Conservation (phyloP, 2,329 filamentous ascomycete genomes). For the Bipolaris bicolor region DNA sequence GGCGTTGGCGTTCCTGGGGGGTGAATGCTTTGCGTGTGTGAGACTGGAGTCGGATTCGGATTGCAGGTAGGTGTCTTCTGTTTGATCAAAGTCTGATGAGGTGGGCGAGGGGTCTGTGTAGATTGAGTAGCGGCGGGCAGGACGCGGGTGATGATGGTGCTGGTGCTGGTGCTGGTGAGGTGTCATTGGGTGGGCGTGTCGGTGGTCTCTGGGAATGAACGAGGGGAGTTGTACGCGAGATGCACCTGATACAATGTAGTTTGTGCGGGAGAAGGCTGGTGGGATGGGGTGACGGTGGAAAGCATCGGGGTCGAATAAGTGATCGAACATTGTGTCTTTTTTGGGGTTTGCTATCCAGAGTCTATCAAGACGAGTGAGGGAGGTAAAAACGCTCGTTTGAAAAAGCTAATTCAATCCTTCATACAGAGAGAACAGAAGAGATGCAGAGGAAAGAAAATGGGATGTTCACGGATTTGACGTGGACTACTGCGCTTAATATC, state of each 20-base stretch:
- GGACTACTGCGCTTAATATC: neutral
- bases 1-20: neutral
- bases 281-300: constrained; percentile 8
- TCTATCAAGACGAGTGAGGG: neutral
- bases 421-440: neutral
- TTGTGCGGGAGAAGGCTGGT: neutral
- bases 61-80: neutral
- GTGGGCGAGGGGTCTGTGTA: neutral
- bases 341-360: neutral
- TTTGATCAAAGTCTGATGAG: neutral
- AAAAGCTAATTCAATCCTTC: neutral
- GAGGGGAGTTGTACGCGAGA: neutral
- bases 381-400: neutral
- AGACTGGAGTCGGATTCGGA: neutral
- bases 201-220: neutral
- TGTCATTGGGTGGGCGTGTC: neutral
- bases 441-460: neutral
- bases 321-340: constrained; percentile 8
- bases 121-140: neutral
- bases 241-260: neutral
- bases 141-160: neutral
- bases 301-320: constrained; percentile 3
- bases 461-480: neutral
- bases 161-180: constrained; percentile 1
- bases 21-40: neutral